These are phyloP conservation scores for Neurospora discreta DNA, from an alignment of 495 filamentous ascomycete species.

Conservation along the genomic window DNA sequence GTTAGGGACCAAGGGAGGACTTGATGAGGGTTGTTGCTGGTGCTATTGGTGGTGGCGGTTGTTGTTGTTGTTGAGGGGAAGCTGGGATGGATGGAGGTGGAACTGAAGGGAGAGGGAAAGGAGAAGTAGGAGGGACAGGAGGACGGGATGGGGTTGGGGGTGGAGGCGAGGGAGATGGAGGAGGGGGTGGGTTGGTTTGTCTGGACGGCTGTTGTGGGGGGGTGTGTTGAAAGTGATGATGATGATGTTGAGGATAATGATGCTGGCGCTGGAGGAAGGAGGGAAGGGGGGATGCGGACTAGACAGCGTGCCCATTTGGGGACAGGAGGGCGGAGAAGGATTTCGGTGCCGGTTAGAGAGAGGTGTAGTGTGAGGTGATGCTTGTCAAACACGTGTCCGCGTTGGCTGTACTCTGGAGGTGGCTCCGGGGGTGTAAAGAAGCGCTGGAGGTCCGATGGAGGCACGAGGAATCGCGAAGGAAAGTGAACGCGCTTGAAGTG, in stretches of 20 bases:
- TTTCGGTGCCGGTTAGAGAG: constrained; percentile 1
- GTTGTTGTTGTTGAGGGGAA: not conserved
- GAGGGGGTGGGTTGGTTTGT: not conserved
- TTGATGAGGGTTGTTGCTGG: not conserved
- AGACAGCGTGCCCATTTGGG: constrained; percentile 3
- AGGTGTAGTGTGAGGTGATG: not conserved
- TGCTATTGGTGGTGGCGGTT: not conserved
- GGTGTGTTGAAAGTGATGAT: not conserved
- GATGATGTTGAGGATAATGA: no score
- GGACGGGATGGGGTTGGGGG: not conserved
- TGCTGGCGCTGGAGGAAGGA: not conserved
- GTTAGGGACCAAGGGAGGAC: constrained; percentile 2
- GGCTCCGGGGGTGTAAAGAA: not conserved
- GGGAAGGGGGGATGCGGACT: not conserved
- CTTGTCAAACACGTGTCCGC: not conserved
- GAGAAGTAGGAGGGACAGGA: not conserved
- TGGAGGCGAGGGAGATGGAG: not conserved
- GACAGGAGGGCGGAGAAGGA: constrained; percentile 1
- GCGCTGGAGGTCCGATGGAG: not conserved
- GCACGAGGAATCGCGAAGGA: constrained; percentile 2
- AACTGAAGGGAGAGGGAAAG: not conserved
- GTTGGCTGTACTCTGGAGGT: not conserved
- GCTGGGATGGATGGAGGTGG: not conserved
- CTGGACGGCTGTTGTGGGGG: not conserved
- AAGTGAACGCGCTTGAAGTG: constrained; percentile 5